A percentile compares a stretch with the other conserved stretches of the same genome.
phyloP scores from a whole-genome alignment of 106 monocot genomes.

The Allium fistulosum region DNA sequence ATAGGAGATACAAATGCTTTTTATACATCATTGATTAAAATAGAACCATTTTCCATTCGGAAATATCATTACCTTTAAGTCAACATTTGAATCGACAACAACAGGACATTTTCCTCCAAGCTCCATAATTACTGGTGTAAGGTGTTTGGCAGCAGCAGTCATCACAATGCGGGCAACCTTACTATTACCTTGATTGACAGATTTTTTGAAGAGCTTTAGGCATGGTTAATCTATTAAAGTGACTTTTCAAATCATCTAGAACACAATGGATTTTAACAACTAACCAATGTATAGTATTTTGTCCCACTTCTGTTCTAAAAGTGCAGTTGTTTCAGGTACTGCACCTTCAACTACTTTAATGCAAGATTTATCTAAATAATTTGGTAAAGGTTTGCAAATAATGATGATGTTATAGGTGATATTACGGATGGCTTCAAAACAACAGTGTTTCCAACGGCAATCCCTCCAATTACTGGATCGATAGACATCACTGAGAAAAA shows the following conservation, averaged over 20 bases:
- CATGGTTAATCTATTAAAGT: too few species aligned
- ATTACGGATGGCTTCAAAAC: constrained; percentile 58
- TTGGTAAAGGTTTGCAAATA: constrained; percentile 40
- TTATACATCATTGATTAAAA: not conserved
- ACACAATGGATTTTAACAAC: constrained; percentile 1
- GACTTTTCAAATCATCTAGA: not conserved
- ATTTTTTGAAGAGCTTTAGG: too few species aligned
- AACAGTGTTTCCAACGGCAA: constrained; percentile 58
- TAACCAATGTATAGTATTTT: constrained; percentile 88
- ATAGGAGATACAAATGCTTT: too few species aligned
- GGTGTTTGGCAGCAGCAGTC: constrained; percentile 67
- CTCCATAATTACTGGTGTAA: constrained; percentile 66
- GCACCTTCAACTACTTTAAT: constrained; percentile 77
- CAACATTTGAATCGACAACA: constrained; percentile 45
- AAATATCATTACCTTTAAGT: constrained; percentile 24
- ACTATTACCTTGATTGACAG: constrained; percentile 26
- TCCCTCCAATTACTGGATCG: constrained; percentile 58
- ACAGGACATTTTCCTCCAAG: constrained; percentile 76
- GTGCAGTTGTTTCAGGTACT: constrained; percentile 54
- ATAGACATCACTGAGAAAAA: constrained; percentile 33
- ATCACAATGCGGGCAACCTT: constrained; percentile 54
- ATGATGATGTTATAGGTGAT: constrained; percentile 42
- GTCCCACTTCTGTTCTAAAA: constrained; percentile 80
- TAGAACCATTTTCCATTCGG: not conserved
- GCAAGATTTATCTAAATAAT: constrained; percentile 53